These are phyloP conservation scores for Salix exigua DNA, from an alignment of 345 rosid genomes.

Conservation along the genomic window DNA sequence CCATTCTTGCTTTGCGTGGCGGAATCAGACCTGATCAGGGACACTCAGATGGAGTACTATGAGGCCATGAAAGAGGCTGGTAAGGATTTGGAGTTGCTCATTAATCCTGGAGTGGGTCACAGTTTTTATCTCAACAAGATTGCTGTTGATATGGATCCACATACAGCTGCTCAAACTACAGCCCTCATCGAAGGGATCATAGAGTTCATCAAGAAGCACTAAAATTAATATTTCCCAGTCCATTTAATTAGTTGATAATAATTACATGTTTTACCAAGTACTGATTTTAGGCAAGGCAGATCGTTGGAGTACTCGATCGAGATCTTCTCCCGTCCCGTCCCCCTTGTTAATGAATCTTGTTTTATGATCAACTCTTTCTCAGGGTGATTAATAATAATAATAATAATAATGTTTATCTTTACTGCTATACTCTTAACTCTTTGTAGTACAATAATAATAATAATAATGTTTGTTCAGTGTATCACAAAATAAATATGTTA, in stretches of 20 bases:
- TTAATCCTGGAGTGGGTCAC: slow-evolving; percentile 52
- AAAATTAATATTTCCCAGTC: neutral
- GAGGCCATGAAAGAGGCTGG: slow-evolving; percentile 45
- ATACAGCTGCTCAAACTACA: slow-evolving; percentile 33
- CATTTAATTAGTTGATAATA: neutral
- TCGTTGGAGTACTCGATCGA: neutral
- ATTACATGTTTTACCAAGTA: neutral
- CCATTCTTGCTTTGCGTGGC: slow-evolving; percentile 51
- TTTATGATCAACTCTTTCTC: neutral
- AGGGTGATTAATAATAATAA: neutral
- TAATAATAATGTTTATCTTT: neutral
- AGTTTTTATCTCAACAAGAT: slow-evolving; percentile 56
- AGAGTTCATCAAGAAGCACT: slow-evolving; percentile 36
- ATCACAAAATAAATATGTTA: no score
- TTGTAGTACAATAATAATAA: no score
- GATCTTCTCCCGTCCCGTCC: neutral
- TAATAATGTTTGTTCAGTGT: no score
- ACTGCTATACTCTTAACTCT: no score
- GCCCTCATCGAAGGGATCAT: slow-evolving; percentile 33
- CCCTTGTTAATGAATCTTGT: neutral
- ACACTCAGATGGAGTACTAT: slow-evolving; percentile 57
- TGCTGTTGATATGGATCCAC: slow-evolving; percentile 43
- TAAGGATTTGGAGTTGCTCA: slow-evolving; percentile 44
- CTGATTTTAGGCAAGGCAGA: neutral
- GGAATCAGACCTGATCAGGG: slow-evolving; percentile 43